Evolutionary conservation across 1,284 basidiomycete genomes (phyloP).

Genomic region (Ceratobasidium theobromae): DNA sequence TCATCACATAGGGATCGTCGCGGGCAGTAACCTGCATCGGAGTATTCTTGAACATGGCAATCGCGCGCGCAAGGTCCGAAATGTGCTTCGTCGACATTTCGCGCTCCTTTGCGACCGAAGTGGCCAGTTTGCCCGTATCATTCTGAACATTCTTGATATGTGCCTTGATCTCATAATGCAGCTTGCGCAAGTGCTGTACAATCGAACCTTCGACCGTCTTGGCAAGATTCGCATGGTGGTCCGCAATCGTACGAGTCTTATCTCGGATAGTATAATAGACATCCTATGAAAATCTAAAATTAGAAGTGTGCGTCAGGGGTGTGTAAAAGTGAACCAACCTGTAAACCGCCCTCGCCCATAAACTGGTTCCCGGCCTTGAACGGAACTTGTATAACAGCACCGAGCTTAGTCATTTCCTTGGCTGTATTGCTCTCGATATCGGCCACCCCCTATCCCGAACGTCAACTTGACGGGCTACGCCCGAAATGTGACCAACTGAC

Average conservation of each 20-base stretch:
- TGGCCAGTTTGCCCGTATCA: slow-evolving; percentile 94
- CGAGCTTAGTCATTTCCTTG: slow-evolving; percentile 91
- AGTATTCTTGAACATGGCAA: slow-evolving; percentile 93
- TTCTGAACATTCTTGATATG: slow-evolving; percentile 99
- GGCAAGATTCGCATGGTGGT: slow-evolving; percentile 95
- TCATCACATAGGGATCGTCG: slow-evolving; percentile 81
- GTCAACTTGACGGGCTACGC: slow-evolving; percentile 41
- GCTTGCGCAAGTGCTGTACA: slow-evolving; percentile 96
- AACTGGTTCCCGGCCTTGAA: slow-evolving; percentile 96
- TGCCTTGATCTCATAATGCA: slow-evolving; percentile 93
- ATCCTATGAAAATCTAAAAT: slow-evolving; percentile 61
- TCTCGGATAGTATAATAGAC: slow-evolving; percentile 92
- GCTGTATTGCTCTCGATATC: slow-evolving; percentile 96
- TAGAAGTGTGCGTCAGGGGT: slow-evolving; percentile 33
- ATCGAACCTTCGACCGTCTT: slow-evolving; percentile 97
- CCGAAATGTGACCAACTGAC: slow-evolving; percentile 41
- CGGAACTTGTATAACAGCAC: slow-evolving; percentile 97
- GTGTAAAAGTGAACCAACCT: slow-evolving; percentile 48
- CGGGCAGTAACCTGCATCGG: slow-evolving; percentile 84
- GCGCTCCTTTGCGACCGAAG: slow-evolving; percentile 90
- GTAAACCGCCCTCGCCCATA: slow-evolving; percentile 87
- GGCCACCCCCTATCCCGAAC: slow-evolving; percentile 74
- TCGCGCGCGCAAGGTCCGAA: slow-evolving; percentile 83
- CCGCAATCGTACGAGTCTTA: slow-evolving; percentile 91
- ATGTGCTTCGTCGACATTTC: slow-evolving; percentile 87